Conservation (phyloP, 1,284 basidiomycete species). For the Moesziomyces parantarcticus region DNA sequence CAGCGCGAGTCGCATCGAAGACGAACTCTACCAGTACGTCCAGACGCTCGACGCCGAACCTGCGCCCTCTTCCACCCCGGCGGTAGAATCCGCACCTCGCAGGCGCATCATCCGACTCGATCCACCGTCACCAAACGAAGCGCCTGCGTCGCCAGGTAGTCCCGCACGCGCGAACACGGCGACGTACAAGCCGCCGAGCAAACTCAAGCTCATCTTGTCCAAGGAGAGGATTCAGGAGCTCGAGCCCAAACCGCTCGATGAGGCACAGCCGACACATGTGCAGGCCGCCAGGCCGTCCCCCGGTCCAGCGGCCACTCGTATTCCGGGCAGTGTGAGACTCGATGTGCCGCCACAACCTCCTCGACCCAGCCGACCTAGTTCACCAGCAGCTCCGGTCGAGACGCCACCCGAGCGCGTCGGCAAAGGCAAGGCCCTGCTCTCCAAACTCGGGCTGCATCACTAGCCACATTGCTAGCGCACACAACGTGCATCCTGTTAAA, state of each 20-base stretch:
- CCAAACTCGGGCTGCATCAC: constrained; percentile 34
- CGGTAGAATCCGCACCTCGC: constrained; percentile 6
- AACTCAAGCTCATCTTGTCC: constrained; percentile 42
- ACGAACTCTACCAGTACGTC: constrained; percentile 81
- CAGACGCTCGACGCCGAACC: constrained; percentile 73
- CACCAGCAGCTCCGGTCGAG: constrained; percentile 5
- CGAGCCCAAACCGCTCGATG: constrained; percentile 31
- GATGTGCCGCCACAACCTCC: constrained; percentile 12
- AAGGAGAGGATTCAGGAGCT: constrained; percentile 47
- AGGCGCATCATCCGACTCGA: constrained; percentile 35
- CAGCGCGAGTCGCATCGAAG: constrained; percentile 65
- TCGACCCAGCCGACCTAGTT: constrained; percentile 13
- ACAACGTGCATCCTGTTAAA: no score
- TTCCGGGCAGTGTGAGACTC: constrained; percentile 1
- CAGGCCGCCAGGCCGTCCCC: background rate
- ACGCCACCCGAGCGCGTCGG: constrained; percentile 8
- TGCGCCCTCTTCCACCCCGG: background rate
- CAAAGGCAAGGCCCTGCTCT: constrained; percentile 39
- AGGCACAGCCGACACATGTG: background rate
- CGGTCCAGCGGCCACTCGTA: background rate
- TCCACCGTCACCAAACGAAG: constrained; percentile 7
- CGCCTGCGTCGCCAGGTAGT: background rate
- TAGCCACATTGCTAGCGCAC: no score
- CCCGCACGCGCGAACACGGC: background rate
- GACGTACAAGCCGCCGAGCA: constrained; percentile 32